Base-by-base conservation (phyloP, 345 rosid genomes). In the Atalantia buxifolia region DNA sequence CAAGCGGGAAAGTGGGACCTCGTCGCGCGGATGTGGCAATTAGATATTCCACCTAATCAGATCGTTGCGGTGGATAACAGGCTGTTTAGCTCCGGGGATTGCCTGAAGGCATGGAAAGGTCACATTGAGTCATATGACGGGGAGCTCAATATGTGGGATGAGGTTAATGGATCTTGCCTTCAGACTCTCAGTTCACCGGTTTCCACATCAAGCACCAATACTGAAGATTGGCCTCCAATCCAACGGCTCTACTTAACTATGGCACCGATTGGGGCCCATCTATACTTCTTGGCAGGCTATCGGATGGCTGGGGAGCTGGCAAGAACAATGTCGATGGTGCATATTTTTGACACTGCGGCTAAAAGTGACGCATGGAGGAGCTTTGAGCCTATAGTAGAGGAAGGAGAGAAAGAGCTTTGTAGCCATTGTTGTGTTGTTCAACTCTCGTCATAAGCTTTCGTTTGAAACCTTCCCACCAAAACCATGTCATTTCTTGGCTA, bases 41-140 rank as follows among this genome's bases (percentile, higher is more conserved):
- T 89, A 2, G 93, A 91, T 22, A 82, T 88, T 0, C 95, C 92
- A 18, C 93, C 95, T 7, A 85, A 89, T 74, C 91, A 86, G 62
- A 88, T 88, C 16, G 90, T 87, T 3, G 84, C 56, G 0, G 67
- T 87, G 22, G 69, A 83, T 7, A 84, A 81, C 10, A 83, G 66
- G 69, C 74, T 89, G 4, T 87, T 85, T n/a, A 91, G 90, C 83
- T 88, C 90, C 0, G 92, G 91, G 0, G 95, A 91, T 28, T 89
- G 91, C 74, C 76, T 91, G 19, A 84, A 85, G 2, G 79, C 88
- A 0, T 89, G 95, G 90, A 91, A 91, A 79, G 92, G 92, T 18
- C 89, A 83, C 74, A 87, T 91, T 2, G 92, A 88, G 14, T 73
- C 81, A 0, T 87, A 86, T 5, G 88, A 89, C 31, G 89, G 84